A percentile compares a stretch with the other conserved stretches of the same genome.
Evolutionary conservation across 2,329 filamentous ascomycete species (phyloP).

Genomic region (Penicillium verrucosum): DNA sequence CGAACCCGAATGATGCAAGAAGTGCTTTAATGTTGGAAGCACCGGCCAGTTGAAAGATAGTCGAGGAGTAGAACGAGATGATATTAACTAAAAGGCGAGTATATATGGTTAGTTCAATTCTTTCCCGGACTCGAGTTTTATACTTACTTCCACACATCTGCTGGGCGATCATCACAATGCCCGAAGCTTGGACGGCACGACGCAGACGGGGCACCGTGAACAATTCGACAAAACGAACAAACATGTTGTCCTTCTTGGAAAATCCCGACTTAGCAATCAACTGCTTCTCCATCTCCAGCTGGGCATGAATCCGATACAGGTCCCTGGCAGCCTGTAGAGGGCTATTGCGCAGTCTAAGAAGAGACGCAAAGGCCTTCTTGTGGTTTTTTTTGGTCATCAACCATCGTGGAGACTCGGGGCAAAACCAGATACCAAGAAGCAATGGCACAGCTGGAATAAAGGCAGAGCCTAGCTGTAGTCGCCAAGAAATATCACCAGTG

Average conservation of each 20-base stretch:
- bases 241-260: conserved; percentile 12
- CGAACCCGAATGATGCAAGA: conserved; percentile 27
- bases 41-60: conserved; percentile 17
- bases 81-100: conserved; percentile 26
- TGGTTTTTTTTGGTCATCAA: conserved; percentile 33
- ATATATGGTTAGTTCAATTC: background rate
- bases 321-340: conserved; percentile 37
- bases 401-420: conserved; percentile 44
- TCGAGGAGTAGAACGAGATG: conserved; percentile 31
- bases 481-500: conserved; percentile 42
- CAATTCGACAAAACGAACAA: conserved; percentile 18
- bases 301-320: conserved; percentile 27
- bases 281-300: conserved; percentile 32
- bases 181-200: conserved; percentile 26
- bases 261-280: conserved; percentile 12
- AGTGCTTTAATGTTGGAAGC: conserved; percentile 20
- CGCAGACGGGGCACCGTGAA: conserved; percentile 23
- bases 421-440: conserved; percentile 45
- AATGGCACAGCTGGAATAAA: conserved; percentile 49
- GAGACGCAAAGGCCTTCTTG: conserved; percentile 30
- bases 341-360: conserved; percentile 35
- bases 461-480: conserved; percentile 47
- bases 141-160: conserved; percentile 31
- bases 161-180: conserved; percentile 30
- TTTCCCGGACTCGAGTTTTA: background rate